These are phyloP conservation scores for Huntiella omanensis DNA, from an alignment of 2,329 filamentous ascomycete species.

Conservation along the genomic window DNA sequence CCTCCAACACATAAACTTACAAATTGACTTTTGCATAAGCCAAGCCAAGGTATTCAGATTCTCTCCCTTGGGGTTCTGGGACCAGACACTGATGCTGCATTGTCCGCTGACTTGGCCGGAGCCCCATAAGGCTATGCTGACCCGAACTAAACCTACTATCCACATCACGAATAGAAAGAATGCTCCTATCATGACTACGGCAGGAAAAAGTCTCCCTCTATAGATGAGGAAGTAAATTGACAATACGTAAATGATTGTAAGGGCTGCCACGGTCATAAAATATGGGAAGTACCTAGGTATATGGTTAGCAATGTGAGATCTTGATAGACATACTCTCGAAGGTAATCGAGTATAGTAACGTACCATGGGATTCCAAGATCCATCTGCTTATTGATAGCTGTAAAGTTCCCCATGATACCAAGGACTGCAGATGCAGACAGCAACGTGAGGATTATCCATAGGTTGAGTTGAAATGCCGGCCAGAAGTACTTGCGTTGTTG, in stretches of 20 bases:
- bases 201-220: slow-evolving; percentile 38
- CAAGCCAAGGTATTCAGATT: slow-evolving; percentile 39
- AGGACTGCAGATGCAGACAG: slow-evolving; percentile 38
- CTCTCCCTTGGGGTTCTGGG: slow-evolving; percentile 29
- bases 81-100: slow-evolving; percentile 40
- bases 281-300: slow-evolving; percentile 45
- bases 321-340: too few relatives aligned
- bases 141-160: slow-evolving; percentile 44
- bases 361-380: slow-evolving; percentile 40
- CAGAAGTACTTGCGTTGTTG: slow-evolving; percentile 44
- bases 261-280: slow-evolving; percentile 36
- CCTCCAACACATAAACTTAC: slow-evolving; percentile 22
- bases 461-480: slow-evolving; percentile 47
- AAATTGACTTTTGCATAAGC: slow-evolving; percentile 44
- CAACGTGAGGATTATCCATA: slow-evolving; percentile 50
- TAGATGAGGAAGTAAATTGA: slow-evolving; percentile 44
- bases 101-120: slow-evolving; percentile 37
- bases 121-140: slow-evolving; percentile 45
- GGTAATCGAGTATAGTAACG: slow-evolving; percentile 13
- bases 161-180: slow-evolving; percentile 51
- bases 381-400: slow-evolving; percentile 38
- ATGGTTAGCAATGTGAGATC: not conserved
- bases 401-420: slow-evolving; percentile 41
- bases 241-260: slow-evolving; percentile 48
- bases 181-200: slow-evolving; percentile 43